These are phyloP conservation scores for Epichloe sibirici DNA, from an alignment of 2,329 filamentous ascomycete genomes.

Conservation along the genomic window DNA sequence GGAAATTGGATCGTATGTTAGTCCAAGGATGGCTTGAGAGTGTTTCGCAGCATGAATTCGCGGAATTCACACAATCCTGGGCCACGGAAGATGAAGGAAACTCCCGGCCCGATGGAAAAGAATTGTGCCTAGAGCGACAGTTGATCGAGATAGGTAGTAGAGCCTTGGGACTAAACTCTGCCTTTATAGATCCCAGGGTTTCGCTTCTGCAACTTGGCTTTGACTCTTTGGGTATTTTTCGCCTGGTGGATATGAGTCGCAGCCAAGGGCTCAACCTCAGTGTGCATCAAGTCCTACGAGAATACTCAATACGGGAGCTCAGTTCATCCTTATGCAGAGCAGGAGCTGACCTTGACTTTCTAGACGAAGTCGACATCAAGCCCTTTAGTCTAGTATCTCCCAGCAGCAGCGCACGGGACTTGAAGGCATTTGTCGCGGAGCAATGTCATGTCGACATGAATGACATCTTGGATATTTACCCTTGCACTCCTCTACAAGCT, in stretches of 20 bases:
- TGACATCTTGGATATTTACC: background rate
- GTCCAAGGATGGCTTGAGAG: background rate
- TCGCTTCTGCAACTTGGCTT: background rate
- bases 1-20: background rate
- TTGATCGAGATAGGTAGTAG: background rate
- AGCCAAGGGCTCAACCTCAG: background rate
- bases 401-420: background rate
- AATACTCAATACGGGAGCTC: background rate
- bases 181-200: background rate
- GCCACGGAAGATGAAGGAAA: background rate
- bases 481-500: background rate
- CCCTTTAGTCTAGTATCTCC: background rate
- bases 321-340: background rate
- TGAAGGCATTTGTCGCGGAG: background rate
- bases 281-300: background rate
- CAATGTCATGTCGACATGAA: background rate
- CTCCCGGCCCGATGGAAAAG: background rate
- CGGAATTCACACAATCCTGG: background rate
- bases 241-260: background rate
- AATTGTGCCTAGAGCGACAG: background rate
- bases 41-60: background rate
- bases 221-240: background rate
- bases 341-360: background rate
- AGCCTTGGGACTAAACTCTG: background rate
- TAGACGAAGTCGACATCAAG: background rate